Evolutionary conservation across 192 early-diverging fungal genomes (phyloP).

Genomic region (Backusella parvicylindrica): DNA sequence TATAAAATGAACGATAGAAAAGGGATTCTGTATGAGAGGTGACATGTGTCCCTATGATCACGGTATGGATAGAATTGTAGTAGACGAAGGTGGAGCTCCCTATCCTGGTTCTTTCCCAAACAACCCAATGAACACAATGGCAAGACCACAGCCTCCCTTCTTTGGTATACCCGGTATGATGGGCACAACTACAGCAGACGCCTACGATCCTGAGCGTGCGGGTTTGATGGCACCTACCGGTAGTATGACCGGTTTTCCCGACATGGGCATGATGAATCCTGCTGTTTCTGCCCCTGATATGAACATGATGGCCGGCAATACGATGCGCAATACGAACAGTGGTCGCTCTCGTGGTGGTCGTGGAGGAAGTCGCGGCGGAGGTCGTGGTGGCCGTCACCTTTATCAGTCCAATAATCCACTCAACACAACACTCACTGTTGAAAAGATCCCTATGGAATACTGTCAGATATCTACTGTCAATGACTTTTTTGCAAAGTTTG

Average conservation of each 20-base stretch:
- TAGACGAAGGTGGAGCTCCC: conserved; percentile 46
- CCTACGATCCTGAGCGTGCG: conserved; percentile 51
- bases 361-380: conserved; percentile 43
- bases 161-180: conserved; percentile 26
- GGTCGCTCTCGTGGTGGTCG: conserved; percentile 19
- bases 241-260: neutral
- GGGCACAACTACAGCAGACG: conserved; percentile 29
- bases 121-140: conserved; percentile 35
- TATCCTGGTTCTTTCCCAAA: conserved; percentile 36
- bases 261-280: conserved; percentile 12
- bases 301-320: conserved; percentile 7
- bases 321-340: neutral
- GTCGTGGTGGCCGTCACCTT: conserved; percentile 37
- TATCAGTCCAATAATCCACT: conserved; percentile 15
- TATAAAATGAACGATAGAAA: conserved; percentile 55
- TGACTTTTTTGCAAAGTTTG: conserved; percentile 77
- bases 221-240: conserved; percentile 26
- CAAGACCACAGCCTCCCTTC: conserved; percentile 34
- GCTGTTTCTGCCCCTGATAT: too few relatives aligned
- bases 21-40: conserved; percentile 79
- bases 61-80: conserved; percentile 62
- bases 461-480: conserved; percentile 69
- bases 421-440: conserved; percentile 61
- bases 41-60: conserved; percentile 80
- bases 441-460: conserved; percentile 71